phyloP scores from a whole-genome alignment of 75 land plant species.

The Isoetes taiwanensis region DNA sequence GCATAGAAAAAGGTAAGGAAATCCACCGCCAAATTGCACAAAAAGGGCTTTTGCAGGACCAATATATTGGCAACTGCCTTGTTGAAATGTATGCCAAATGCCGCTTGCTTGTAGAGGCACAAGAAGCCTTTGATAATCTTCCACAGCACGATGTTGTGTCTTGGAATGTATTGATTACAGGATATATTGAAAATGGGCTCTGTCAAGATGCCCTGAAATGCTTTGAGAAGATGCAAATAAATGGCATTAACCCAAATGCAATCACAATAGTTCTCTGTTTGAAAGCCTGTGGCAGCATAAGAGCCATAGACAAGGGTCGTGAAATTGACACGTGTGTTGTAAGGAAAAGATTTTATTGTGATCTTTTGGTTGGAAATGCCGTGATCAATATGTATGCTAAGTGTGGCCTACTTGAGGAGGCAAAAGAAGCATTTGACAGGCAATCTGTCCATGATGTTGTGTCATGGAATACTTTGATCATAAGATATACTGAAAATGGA shows the following conservation, averaged over 20 bases:
- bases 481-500: conserved; percentile 12
- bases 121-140: not conserved
- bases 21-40: conserved; percentile 1
- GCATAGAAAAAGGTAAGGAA: conserved; percentile 10
- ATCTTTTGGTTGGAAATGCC: conserved; percentile 9
- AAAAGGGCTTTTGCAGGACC: not conserved
- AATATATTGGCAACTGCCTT: not conserved
- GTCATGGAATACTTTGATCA: conserved; percentile 14
- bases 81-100: conserved; percentile 15
- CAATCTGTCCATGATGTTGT: conserved; percentile 10
- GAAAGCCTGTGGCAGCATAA: conserved; percentile 9
- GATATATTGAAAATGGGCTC: conserved; percentile 10
- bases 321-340: not conserved
- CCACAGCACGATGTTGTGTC: conserved; percentile 13
- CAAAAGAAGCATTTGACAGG: not conserved
- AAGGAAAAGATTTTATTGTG: not conserved
- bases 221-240: conserved; percentile 6
- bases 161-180: conserved; percentile 15
- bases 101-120: conserved; percentile 7
- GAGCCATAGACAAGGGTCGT: conserved; percentile 1
- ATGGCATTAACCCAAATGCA: conserved; percentile 5
- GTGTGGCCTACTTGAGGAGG: conserved; percentile 18
- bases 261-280: conserved; percentile 10
- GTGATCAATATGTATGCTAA: conserved; percentile 11
- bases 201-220: conserved; percentile 10